phyloP scores from a whole-genome alignment of 495 filamentous ascomycete species.

The Apiosordaria backusii region DNA sequence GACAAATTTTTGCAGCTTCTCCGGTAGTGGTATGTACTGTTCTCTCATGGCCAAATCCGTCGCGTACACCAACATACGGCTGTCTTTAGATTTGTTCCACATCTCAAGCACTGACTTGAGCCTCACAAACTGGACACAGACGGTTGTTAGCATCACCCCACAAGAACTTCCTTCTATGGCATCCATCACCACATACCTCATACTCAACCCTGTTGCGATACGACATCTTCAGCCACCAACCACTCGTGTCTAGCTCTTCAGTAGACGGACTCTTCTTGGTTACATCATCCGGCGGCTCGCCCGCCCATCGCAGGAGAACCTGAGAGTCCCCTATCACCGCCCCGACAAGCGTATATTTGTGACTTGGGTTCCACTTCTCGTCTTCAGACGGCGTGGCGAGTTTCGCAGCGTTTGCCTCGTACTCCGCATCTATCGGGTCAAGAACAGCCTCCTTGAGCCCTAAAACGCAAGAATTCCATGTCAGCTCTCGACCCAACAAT shows the following conservation, averaged over 20 bases:
- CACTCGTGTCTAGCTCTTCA: conserved; percentile 8
- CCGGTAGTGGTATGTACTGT: conserved; percentile 33
- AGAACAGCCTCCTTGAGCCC: neutral
- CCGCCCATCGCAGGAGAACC: conserved; percentile 33
- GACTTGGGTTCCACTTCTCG: conserved; percentile 35
- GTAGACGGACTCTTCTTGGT: neutral
- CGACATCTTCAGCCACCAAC: neutral
- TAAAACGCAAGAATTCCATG: neutral
- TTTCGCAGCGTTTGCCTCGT: neutral
- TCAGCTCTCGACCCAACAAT: neutral
- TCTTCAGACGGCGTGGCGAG: conserved; percentile 12
- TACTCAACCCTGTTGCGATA: neutral
- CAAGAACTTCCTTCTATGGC: neutral
- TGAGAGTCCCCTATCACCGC: conserved; percentile 34
- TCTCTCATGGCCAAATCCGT: conserved; percentile 38
- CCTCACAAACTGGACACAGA: conserved; percentile 11
- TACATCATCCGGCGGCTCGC: conserved; percentile 22
- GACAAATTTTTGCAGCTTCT: conserved; percentile 42
- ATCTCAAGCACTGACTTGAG: conserved; percentile 34
- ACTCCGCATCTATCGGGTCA: neutral
- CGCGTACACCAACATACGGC: conserved; percentile 44
- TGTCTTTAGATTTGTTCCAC: conserved; percentile 30
- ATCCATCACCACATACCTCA: neutral
- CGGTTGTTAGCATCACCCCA: conserved; percentile 29
- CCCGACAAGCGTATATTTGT: conserved; percentile 41